Percentiles rank a stretch among this genome's conserved stretches.
phyloP scores from a whole-genome alignment of 2,329 filamentous ascomycete genomes.

The Huntiella savannae region DNA sequence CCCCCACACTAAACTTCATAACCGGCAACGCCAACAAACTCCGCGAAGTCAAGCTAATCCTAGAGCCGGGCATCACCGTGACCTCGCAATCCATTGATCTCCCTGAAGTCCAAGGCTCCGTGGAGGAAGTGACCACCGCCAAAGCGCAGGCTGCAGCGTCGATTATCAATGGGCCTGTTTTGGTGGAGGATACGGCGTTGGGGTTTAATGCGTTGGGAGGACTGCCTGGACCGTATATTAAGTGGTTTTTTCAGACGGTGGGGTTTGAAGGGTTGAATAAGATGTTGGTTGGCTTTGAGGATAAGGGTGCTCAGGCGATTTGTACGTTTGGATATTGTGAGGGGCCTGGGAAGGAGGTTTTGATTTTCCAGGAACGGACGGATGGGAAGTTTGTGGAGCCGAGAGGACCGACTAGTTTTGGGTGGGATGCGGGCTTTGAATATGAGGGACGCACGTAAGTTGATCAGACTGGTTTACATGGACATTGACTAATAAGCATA shows the following conservation, averaged over 20 bases:
- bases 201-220: slow-evolving; percentile 81
- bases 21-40: slow-evolving; percentile 94
- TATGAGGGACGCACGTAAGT: slow-evolving; percentile 66
- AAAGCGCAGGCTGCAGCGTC: slow-evolving; percentile 75
- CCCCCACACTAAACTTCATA: slow-evolving; percentile 61
- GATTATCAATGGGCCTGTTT: slow-evolving; percentile 51
- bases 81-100: slow-evolving; percentile 60
- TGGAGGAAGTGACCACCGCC: slow-evolving; percentile 77
- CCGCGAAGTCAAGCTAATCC: slow-evolving; percentile 69
- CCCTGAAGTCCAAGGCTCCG: slow-evolving; percentile 74
- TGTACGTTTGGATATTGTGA: slow-evolving; percentile 88
- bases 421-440: slow-evolving; percentile 94
- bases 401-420: slow-evolving; percentile 64
- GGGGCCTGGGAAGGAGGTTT: slow-evolving; percentile 64
- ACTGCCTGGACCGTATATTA: slow-evolving; percentile 92
- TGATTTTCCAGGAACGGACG: slow-evolving; percentile 83
- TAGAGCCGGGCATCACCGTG: slow-evolving; percentile 55
- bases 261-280: slow-evolving; percentile 79
- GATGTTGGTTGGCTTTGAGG: slow-evolving; percentile 67
- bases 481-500: slow-evolving; percentile 16
- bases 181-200: slow-evolving; percentile 90
- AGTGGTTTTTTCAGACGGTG: slow-evolving; percentile 77
- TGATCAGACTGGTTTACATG: not conserved
- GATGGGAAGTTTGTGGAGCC: slow-evolving; percentile 69
- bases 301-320: slow-evolving; percentile 83